Evolutionary conservation across 768 basidiomycete species (phyloP), one percentile per base, ranked within the genome.

Genomic region (Agrocybe praecox): DNA sequence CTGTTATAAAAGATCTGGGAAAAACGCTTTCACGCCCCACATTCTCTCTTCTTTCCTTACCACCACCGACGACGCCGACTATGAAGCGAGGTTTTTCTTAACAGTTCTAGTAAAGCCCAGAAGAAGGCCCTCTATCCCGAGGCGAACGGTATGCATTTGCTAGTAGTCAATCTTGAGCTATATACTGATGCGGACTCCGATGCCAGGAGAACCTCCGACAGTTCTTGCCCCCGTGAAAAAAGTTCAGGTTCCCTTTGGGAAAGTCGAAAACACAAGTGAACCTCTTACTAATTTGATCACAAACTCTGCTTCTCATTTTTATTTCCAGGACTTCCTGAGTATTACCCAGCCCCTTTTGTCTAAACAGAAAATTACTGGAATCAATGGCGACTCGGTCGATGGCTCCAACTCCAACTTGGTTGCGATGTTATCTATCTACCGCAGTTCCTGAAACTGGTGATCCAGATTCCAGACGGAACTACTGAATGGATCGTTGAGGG

Each of bases 61-160:
- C 32, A 10, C 15, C 14, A 18, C 33, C 32, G 15, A 4, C 18
- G n/a, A 49, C 10, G 4, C 4, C 26, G 4, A 29, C 26, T 26
- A 69, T 67, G 68, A 66, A 63, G 40, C 62, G 66, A 19, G 68
- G 68, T 21, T 69, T n/a, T 69, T 49, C 55, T 69, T 24, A 69
- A 66, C 45, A 56, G 49, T 29, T 17, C 62, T 42, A n/a, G n/a
- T n/a, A 63, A 62, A 43, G 61, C 54, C 0, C 63, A 65, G 34
- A 54, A 58, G 34, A 48, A 40, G 26, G 29, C 55, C 14, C 48
- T 56, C 6, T 55, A 55, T 49, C 19, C 54, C 7, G 45, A 22
- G 4, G 17, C 46, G 23, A 22, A 46, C n/a, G 52, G 52, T 44
- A 32, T 24, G 22, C 12, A 1, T 12, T 24, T 14, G 6, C 4